Percentiles rank a stretch among this genome's conserved stretches.
Evolutionary conservation across 2,329 filamentous ascomycete species (phyloP).

Genomic region (Pleomassaria siparia): DNA sequence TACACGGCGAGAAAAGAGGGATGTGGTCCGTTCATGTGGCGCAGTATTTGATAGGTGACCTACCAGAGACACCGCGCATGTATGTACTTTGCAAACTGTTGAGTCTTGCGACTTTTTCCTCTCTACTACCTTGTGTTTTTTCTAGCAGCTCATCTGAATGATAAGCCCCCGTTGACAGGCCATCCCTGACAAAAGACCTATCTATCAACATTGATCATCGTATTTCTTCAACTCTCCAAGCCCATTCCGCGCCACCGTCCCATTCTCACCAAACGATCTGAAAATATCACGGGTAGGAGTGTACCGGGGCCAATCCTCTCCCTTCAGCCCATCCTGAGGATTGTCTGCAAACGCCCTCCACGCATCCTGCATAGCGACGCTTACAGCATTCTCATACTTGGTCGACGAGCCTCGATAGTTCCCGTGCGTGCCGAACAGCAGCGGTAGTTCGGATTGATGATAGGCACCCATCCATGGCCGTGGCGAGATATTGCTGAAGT

Average conservation of each 20-base stretch:
- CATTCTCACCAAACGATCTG: constrained; percentile 1
- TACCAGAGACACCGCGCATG: too few relatives aligned
- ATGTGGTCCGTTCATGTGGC: too few relatives aligned
- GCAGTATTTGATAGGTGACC: too few relatives aligned
- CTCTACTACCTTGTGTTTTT: too few relatives aligned
- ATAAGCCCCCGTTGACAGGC: too few relatives aligned
- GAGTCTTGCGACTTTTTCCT: too few relatives aligned
- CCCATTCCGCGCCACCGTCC: background rate
- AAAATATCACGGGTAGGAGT: constrained; percentile 19
- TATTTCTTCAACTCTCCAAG: background rate
- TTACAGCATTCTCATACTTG: constrained; percentile 32
- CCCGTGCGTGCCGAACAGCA: constrained; percentile 40
- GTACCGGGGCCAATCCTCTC: constrained; percentile 34
- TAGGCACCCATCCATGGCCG: constrained; percentile 40
- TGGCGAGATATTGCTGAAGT: constrained; percentile 40
- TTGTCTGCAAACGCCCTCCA: constrained; percentile 41
- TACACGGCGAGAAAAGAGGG: too few relatives aligned
- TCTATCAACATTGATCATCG: background rate
- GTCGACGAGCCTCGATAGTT: constrained; percentile 27
- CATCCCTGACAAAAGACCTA: too few relatives aligned
- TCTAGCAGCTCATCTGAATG: too few relatives aligned
- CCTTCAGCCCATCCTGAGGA: constrained; percentile 28
- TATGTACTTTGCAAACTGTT: too few relatives aligned
- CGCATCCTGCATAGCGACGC: constrained; percentile 40
- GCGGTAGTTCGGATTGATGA: constrained; percentile 37